Base-by-base conservation (phyloP, 768 basidiomycete genomes). In the Tulasnella sp. region DNA sequence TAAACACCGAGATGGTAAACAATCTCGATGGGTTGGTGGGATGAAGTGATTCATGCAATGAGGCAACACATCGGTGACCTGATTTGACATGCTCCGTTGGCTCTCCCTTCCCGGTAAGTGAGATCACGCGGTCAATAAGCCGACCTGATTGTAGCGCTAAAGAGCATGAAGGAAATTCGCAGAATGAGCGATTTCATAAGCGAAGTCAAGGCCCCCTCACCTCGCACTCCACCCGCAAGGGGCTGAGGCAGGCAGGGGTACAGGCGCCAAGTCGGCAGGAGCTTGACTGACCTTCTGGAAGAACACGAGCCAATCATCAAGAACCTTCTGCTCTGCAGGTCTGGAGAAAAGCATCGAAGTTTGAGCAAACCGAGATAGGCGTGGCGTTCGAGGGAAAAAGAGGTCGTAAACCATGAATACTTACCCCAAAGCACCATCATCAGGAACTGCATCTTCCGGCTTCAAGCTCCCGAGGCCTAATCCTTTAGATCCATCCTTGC, bases 381-480 rank as follows among this genome's bases (percentile, higher is more conserved):
- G 41, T 43, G 44, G 41, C 21, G 29, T 30, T 27, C 52, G 23
- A n/a, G 23, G 38, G 52, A 32, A 38, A 23, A 38, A 23, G 29
- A 38, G 27, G 26, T 51, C 50, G 50, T 23, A 27, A 51, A 32
- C 27, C 52, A 45, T 24, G 15, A 53, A 88, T 62, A 79, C 79
- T 63, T 82, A 84, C 45, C 79, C 76, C 56, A 99, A 76, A 0
- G 65, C 70, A 65, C 84, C 88, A 68, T 89, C 95, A 68, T 99
- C 93, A 15, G 91, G 73, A 2, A 92, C 77, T 10, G 93, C 95
- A 67, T 98, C 84, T 70, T 91, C 86, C 3, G 76, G 72, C 58
- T 89, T 88, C 65, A 96, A 73, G 67, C 88, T 94, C 54, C 88
- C 92, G 82, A 84, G 84, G 47, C 92, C 95, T 7, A 99, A 75